Evolutionary conservation across 495 filamentous ascomycete species (phyloP).

Genomic region (Pyrenopolyporus hunteri): DNA sequence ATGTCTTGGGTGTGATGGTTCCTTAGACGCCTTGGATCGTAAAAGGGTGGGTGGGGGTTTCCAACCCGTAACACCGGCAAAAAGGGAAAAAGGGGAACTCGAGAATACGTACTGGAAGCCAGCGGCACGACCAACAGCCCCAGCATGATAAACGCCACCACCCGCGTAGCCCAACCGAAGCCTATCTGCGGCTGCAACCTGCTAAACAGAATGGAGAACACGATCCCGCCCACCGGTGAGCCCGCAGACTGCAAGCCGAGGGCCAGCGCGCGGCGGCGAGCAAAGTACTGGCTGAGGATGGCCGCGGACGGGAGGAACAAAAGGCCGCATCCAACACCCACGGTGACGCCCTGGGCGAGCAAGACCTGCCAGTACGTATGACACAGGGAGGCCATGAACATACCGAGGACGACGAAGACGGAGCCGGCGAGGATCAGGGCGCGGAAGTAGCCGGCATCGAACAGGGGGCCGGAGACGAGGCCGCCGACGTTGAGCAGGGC

Average conservation of each 20-base stretch:
- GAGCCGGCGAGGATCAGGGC: conserved; percentile 27
- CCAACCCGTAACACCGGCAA: too few species aligned
- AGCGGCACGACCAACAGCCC: conserved; percentile 64
- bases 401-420: conserved; percentile 59
- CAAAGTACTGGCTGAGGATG: conserved; percentile 71
- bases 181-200: conserved; percentile 64
- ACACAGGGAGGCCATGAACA: conserved; percentile 71
- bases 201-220: conserved; percentile 71
- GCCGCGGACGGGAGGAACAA: conserved; percentile 68
- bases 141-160: conserved; percentile 70
- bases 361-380: conserved; percentile 68
- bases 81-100: not conserved
- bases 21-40: too few species aligned
- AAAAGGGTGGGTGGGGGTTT: too few species aligned
- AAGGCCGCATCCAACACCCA: conserved; percentile 61
- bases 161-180: conserved; percentile 74
- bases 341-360: conserved; percentile 63
- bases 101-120: conserved; percentile 47
- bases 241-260: conserved; percentile 71
- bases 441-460: conserved; percentile 36
- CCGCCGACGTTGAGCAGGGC: conserved; percentile 49
- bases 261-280: conserved; percentile 67
- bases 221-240: conserved; percentile 68
- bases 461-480: conserved; percentile 48
- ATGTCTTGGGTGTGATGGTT: too few species aligned